A percentile compares a stretch with the other conserved stretches of the same genome.
These are phyloP conservation scores for Beauveria bassiana DNA, from an alignment of 2,329 filamentous ascomycete species.

Conservation along the genomic window DNA sequence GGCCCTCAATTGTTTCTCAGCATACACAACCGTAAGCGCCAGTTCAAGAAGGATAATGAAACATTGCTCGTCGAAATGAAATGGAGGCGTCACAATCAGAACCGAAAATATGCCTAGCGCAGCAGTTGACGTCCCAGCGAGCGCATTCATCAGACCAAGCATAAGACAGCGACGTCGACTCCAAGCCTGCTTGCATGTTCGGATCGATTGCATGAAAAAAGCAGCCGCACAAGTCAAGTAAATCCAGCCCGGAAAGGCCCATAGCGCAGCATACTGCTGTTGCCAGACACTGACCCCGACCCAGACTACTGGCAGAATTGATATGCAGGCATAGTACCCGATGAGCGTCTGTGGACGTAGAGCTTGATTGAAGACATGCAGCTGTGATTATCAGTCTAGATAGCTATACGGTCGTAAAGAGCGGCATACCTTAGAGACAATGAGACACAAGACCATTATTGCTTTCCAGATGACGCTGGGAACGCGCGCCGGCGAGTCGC, in stretches of 20 bases:
- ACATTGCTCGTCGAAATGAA: background rate
- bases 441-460: background rate
- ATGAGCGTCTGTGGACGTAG: background rate
- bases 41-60: background rate
- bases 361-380: background rate
- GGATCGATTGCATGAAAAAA: background rate
- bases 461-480: background rate
- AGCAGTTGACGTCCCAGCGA: background rate
- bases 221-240: background rate
- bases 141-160: background rate
- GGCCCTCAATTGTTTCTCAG: background rate
- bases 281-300: background rate
- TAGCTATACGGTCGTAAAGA: background rate
- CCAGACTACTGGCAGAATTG: background rate
- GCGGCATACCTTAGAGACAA: background rate
- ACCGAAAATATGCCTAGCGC: background rate
- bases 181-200: background rate
- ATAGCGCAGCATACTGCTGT: background rate
- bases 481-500: background rate
- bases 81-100: background rate
- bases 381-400: background rate
- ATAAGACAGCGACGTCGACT: background rate
- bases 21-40: background rate
- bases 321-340: background rate
- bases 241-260: background rate